Percentiles rank a stretch among this genome's conserved stretches.
These are phyloP conservation scores for Acanthamoeba royreba DNA, from an alignment of 208 protist species.

Conservation along the genomic window DNA sequence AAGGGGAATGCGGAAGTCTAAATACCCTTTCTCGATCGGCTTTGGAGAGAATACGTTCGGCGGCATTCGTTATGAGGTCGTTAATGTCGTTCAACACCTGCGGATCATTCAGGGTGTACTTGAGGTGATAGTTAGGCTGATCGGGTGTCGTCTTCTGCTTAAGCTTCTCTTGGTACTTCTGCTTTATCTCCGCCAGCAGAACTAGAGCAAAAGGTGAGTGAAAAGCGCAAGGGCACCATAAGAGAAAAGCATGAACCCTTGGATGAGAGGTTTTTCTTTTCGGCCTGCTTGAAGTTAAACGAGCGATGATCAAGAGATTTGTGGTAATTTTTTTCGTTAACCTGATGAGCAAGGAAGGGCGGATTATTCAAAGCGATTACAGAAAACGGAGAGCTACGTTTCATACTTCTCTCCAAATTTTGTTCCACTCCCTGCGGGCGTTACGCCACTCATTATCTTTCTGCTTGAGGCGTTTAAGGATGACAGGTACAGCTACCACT, in stretches of 20 bases:
- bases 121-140: constrained; percentile 33
- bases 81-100: constrained; percentile 53
- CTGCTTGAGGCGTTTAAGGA: constrained; percentile 80
- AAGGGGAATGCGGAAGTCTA: neutral
- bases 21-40: constrained; percentile 30
- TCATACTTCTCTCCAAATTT: constrained; percentile 77
- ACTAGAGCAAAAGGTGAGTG: neutral
- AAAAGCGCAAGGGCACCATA: neutral
- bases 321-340: constrained; percentile 78
- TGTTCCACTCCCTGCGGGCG: constrained; percentile 78
- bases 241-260: constrained; percentile 54
- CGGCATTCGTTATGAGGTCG: constrained; percentile 41
- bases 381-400: neutral
- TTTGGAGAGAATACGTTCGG: neutral
- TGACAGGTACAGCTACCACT: constrained; percentile 71
- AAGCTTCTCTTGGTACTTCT: constrained; percentile 58
- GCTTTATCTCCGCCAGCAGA: constrained; percentile 61
- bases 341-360: neutral
- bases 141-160: neutral
- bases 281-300: constrained; percentile 77
- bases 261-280: constrained; percentile 74
- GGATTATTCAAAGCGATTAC: neutral
- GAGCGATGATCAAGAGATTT: constrained; percentile 76
- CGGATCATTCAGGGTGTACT: constrained; percentile 43
- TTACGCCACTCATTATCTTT: constrained; percentile 80